Evolutionary conservation across 1,284 basidiomycete species (phyloP).

Genomic region (Stygiomarasmius scandens): DNA sequence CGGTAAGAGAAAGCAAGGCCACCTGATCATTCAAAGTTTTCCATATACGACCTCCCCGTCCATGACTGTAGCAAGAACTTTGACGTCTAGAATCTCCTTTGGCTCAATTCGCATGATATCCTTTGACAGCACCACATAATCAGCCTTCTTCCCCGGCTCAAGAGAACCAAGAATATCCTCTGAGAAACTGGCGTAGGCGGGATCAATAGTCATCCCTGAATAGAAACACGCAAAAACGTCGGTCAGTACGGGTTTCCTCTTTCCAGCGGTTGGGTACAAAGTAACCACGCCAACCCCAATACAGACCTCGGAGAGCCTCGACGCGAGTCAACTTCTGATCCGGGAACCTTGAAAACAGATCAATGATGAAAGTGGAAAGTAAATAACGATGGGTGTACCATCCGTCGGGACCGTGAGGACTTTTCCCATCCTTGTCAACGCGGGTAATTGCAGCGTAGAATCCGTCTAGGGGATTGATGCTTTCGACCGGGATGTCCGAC

Average conservation of each 20-base stretch:
- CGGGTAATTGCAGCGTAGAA: conserved; percentile 89
- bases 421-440: conserved; percentile 66
- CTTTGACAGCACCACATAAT: conserved; percentile 81
- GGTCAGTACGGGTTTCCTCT: too few species aligned
- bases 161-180: conserved; percentile 75
- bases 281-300: too few species aligned
- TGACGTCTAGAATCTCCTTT: conserved; percentile 48
- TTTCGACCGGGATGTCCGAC: conserved; percentile 54
- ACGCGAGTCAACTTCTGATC: conserved; percentile 4
- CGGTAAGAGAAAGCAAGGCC: too few species aligned
- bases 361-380: not conserved
- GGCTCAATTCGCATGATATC: conserved; percentile 74
- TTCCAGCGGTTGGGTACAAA: too few species aligned
- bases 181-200: conserved; percentile 85
- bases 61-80: conserved; percentile 44
- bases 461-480: conserved; percentile 78
- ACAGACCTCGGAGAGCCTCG: conserved; percentile 47
- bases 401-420: conserved; percentile 79
- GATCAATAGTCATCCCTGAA: conserved; percentile 81
- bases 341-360: not conserved
- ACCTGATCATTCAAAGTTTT: too few species aligned
- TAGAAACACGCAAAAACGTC: not conserved
- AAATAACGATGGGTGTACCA: conserved; percentile 55
- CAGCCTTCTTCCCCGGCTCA: conserved; percentile 76
- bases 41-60: conserved; percentile 78